Evolutionary conservation across 257 asterid genomes (phyloP).

Genomic region (Salvia splendens): DNA sequence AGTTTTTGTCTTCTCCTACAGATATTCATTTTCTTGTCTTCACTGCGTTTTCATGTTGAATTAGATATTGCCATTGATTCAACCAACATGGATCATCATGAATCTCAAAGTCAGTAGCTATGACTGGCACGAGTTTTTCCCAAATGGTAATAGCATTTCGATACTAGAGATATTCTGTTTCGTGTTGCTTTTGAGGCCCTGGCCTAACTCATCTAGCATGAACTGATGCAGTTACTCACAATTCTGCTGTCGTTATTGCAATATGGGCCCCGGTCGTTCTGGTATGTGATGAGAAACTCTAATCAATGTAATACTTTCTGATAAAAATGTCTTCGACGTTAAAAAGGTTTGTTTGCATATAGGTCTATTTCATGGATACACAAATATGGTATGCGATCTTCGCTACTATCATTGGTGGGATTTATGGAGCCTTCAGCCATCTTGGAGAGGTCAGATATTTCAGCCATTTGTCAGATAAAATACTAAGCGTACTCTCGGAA

Average conservation of each 20-base stretch:
- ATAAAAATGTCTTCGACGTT: slow-evolving; percentile 23
- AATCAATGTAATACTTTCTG: slow-evolving; percentile 14
- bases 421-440: slow-evolving; percentile 96
- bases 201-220: slow-evolving; percentile 37
- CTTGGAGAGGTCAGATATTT: slow-evolving; percentile 85
- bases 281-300: slow-evolving; percentile 50
- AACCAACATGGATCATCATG: slow-evolving; percentile 81
- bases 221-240: slow-evolving; percentile 68
- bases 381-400: slow-evolving; percentile 99
- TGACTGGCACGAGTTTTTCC: slow-evolving; percentile 98
- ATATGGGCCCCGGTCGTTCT: slow-evolving; percentile 88
- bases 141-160: slow-evolving; percentile 60
- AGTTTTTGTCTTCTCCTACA: slow-evolving; percentile 1
- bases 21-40: slow-evolving; percentile 13
- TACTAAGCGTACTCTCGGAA: slow-evolving; percentile 8
- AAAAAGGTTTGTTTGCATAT: slow-evolving; percentile 30
- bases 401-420: slow-evolving; percentile 87
- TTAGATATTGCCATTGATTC: slow-evolving; percentile 89
- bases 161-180: slow-evolving; percentile 12
- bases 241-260: slow-evolving; percentile 80
- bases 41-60: slow-evolving; percentile 26
- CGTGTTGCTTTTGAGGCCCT: slow-evolving; percentile 22
- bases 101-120: slow-evolving; percentile 60
- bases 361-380: slow-evolving; percentile 96
- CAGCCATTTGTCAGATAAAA: slow-evolving; percentile 19